These are phyloP conservation scores for Penicillium crystallinum DNA, from an alignment of 495 filamentous ascomycete species.

Conservation along the genomic window DNA sequence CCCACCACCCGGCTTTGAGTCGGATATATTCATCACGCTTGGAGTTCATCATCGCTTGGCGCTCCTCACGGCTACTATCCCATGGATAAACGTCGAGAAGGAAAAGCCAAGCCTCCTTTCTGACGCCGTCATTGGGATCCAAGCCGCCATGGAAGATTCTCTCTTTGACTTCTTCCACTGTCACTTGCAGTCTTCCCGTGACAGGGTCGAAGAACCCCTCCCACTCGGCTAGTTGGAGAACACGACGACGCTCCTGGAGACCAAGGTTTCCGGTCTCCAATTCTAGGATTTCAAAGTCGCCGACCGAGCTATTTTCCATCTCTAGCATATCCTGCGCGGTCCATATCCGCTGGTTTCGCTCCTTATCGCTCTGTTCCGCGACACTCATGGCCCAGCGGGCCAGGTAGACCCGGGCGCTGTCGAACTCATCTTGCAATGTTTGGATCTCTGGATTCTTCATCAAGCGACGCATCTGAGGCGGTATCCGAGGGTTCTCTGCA, in stretches of 20 bases:
- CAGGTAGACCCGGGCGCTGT: conserved; percentile 88
- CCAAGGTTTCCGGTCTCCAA: conserved; percentile 65
- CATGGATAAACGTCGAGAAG: conserved; percentile 86
- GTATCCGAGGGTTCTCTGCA: conserved; percentile 80
- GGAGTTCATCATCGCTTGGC: conserved; percentile 73
- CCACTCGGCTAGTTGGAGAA: conserved; percentile 82
- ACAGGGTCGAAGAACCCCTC: conserved; percentile 70
- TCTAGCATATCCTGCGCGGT: conserved; percentile 88
- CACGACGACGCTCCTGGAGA: conserved; percentile 66
- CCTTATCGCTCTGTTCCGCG: conserved; percentile 88
- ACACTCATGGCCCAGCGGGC: conserved; percentile 98
- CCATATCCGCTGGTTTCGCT: conserved; percentile 80
- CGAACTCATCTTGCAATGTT: conserved; percentile 92
- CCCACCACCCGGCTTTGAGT: conserved; percentile 95
- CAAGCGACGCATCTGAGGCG: conserved; percentile 77
- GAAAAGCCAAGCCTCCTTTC: conserved; percentile 97
- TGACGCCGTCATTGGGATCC: conserved; percentile 79
- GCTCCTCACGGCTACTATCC: conserved; percentile 77
- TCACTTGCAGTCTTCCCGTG: conserved; percentile 69
- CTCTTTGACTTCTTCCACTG: conserved; percentile 89
- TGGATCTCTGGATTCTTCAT: conserved; percentile 93
- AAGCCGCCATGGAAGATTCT: conserved; percentile 93
- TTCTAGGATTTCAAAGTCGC: conserved; percentile 92
- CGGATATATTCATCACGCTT: conserved; percentile 90
- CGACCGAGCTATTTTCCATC: conserved; percentile 88